Evolutionary conservation across 1,139 yeast genomes (phyloP).

Genomic region (Hansenula lynferdii): DNA sequence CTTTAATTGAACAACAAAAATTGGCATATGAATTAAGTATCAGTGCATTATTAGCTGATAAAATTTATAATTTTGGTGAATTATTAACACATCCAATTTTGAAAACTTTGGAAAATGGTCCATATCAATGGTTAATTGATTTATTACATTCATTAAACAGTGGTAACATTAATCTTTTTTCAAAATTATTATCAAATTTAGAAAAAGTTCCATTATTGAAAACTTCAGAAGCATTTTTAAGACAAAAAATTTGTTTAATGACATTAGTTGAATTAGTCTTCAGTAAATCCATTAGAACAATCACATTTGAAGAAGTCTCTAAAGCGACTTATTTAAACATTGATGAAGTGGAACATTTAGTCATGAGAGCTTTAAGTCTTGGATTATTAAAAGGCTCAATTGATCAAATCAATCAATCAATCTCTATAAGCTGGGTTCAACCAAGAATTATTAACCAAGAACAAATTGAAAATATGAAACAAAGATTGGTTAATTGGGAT

Average conservation of each 20-base stretch:
- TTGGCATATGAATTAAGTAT: slow-evolving; percentile 80
- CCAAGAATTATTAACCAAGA: slow-evolving; percentile 83
- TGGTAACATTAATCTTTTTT: slow-evolving; percentile 69
- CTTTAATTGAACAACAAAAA: slow-evolving; percentile 46
- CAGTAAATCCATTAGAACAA: slow-evolving; percentile 65
- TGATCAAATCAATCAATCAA: slow-evolving; percentile 77
- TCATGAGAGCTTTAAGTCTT: slow-evolving; percentile 86
- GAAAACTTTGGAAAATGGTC: slow-evolving; percentile 42
- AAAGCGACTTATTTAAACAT: slow-evolving; percentile 60
- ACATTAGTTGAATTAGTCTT: slow-evolving; percentile 87
- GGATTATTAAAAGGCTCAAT: slow-evolving; percentile 81
- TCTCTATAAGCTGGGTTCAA: slow-evolving; percentile 90
- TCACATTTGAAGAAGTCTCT: slow-evolving; percentile 72
- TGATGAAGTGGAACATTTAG: slow-evolving; percentile 76
- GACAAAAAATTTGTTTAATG: slow-evolving; percentile 90
- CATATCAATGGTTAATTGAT: slow-evolving; percentile 70
- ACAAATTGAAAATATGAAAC: slow-evolving; percentile 75
- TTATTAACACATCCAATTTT: slow-evolving; percentile 85
- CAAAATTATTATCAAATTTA: slow-evolving; percentile 39
- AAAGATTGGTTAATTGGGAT: slow-evolving; percentile 76
- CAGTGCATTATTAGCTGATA: slow-evolving; percentile 88
- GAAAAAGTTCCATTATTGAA: slow-evolving; percentile 57
- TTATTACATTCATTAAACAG: slow-evolving; percentile 67
- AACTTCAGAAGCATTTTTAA: slow-evolving; percentile 59
- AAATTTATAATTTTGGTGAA: slow-evolving; percentile 94